These are phyloP conservation scores for Oenanthe sinensis DNA, from an alignment of 129 eudicot species.

Conservation along the genomic window DNA sequence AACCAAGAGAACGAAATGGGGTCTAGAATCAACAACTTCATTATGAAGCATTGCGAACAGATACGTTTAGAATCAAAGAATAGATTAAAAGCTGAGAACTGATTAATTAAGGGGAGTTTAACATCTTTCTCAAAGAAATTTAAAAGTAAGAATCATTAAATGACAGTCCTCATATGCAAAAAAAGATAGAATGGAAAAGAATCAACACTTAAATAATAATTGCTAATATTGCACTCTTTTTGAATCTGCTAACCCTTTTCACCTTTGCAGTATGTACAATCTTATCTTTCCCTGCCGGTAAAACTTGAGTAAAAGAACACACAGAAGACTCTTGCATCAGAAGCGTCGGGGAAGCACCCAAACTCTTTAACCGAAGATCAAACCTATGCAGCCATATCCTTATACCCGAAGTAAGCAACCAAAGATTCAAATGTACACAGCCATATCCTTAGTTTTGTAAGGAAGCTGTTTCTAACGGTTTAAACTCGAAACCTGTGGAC, in stretches of 20 bases:
- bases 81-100: not conserved
- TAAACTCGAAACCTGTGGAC: too few species aligned
- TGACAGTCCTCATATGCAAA: not conserved
- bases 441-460: too few species aligned
- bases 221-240: not conserved
- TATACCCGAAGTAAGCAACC: not conserved
- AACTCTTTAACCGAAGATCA: not conserved
- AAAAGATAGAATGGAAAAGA: not conserved
- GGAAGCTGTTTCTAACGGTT: too few species aligned
- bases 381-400: not conserved
- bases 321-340: slow-evolving; percentile 1
- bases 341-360: not conserved
- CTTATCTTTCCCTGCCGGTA: not conserved
- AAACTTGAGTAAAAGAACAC: not conserved
- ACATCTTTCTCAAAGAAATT: not conserved
- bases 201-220: not conserved
- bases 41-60: not conserved
- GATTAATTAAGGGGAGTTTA: not conserved
- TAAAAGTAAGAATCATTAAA: not conserved
- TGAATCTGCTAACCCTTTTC: not conserved
- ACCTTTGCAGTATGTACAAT: slow-evolving; percentile 24
- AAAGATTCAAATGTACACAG: not conserved
- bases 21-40: not conserved
- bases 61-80: not conserved
- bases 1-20: not conserved